phyloP scores from a whole-genome alignment of 2,329 filamentous ascomycete genomes.

The Venturia oleaginea region DNA sequence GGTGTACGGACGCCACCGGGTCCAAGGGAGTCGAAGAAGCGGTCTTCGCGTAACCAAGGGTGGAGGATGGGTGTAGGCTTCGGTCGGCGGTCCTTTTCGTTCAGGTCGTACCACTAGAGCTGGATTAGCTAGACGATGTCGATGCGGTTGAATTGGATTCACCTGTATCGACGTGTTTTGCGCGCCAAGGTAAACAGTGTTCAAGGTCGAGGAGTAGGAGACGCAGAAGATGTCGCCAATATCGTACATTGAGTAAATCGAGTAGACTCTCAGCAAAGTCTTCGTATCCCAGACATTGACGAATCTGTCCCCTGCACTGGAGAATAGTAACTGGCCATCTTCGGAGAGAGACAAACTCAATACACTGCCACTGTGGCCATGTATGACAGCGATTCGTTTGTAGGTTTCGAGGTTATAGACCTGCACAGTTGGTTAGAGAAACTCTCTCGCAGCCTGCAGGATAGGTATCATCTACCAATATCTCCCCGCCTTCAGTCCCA shows the following conservation, averaged over 20 bases:
- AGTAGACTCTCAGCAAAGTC: constrained; percentile 68
- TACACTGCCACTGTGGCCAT: constrained; percentile 86
- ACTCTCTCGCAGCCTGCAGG: background rate
- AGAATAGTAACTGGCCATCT: constrained; percentile 71
- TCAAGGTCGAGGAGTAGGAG: constrained; percentile 69
- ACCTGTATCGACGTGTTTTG: constrained; percentile 88
- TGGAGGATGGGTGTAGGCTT: constrained; percentile 57
- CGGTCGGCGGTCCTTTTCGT: constrained; percentile 51
- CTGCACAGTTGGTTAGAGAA: constrained; percentile 25
- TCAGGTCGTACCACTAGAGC: constrained; percentile 65
- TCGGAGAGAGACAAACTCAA: constrained; percentile 74
- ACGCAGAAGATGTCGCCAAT: constrained; percentile 94
- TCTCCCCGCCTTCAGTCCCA: constrained; percentile 87
- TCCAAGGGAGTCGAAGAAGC: constrained; percentile 87
- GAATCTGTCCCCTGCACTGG: constrained; percentile 84
- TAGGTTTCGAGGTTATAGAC: constrained; percentile 86
- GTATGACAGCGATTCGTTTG: constrained; percentile 66
- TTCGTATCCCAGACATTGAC: constrained; percentile 84
- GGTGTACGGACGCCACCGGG: constrained; percentile 75
- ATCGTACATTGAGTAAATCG: constrained; percentile 88
- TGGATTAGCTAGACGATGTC: constrained; percentile 20
- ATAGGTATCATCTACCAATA: constrained; percentile 49
- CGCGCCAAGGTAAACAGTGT: constrained; percentile 82
- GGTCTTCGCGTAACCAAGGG: constrained; percentile 67
- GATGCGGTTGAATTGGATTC: constrained; percentile 14